A percentile compares a stretch with the other conserved stretches of the same genome.
These are phyloP conservation scores for Rhizopogon vinicolor DNA, from an alignment of 768 basidiomycete species.

Conservation along the genomic window DNA sequence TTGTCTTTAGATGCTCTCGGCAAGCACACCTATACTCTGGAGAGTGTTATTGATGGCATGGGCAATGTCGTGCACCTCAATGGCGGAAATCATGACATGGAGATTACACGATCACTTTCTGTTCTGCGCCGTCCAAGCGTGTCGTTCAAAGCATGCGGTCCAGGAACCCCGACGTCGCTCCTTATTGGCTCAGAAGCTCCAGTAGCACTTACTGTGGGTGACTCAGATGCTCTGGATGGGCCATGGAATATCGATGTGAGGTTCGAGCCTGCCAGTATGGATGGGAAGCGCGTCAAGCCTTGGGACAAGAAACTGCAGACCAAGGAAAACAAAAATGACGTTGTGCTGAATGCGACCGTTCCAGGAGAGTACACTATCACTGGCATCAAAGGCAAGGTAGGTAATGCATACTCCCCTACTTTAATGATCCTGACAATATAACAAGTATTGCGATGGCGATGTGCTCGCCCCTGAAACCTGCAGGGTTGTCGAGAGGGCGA, in stretches of 20 bases:
- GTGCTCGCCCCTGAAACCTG: slow-evolving; percentile 82
- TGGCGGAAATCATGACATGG: slow-evolving; percentile 34
- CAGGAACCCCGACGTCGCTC: slow-evolving; percentile 64
- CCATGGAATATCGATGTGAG: slow-evolving; percentile 64
- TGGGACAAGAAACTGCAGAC: slow-evolving; percentile 65
- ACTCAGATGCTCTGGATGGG: slow-evolving; percentile 57
- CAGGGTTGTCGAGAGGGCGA: slow-evolving; percentile 67
- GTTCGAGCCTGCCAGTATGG: slow-evolving; percentile 49
- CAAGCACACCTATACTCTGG: slow-evolving; percentile 67
- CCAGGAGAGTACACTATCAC: slow-evolving; percentile 79
- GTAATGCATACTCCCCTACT: slow-evolving; percentile 1
- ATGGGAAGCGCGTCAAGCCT: slow-evolving; percentile 41
- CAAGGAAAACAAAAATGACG: slow-evolving; percentile 35
- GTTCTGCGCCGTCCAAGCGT: slow-evolving; percentile 70
- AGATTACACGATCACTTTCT: slow-evolving; percentile 55
- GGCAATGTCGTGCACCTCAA: slow-evolving; percentile 66
- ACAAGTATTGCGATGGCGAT: slow-evolving; percentile 74
- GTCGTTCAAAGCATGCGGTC: slow-evolving; percentile 70
- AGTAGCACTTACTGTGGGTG: slow-evolving; percentile 47
- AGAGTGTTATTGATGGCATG: slow-evolving; percentile 77
- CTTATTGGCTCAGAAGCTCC: slow-evolving; percentile 64
- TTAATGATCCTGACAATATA: slow-evolving; percentile 2
- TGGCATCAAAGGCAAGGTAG: slow-evolving; percentile 65
- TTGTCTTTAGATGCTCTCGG: slow-evolving; percentile 62
- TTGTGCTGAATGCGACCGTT: slow-evolving; percentile 46